phyloP scores from a whole-genome alignment of 1,284 basidiomycete species.

The Naganishia albida region DNA sequence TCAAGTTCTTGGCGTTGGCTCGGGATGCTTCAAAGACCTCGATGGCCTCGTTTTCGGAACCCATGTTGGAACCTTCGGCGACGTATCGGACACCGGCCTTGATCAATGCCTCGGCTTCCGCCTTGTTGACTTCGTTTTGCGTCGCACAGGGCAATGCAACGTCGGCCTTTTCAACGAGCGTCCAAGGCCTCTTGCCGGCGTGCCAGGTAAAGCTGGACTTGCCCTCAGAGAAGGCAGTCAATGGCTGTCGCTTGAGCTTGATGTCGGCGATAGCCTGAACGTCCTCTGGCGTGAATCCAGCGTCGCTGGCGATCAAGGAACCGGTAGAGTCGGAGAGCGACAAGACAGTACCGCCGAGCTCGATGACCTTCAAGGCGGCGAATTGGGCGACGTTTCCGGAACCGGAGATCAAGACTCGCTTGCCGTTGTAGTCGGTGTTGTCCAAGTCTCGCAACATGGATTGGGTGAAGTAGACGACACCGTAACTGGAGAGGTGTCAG shows the following conservation, averaged over 20 bases:
- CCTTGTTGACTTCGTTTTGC: conserved; percentile 69
- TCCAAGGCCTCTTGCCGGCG: conserved; percentile 72
- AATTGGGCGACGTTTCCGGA: conserved; percentile 74
- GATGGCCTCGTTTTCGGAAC: conserved; percentile 71
- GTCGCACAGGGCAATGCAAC: conserved; percentile 75
- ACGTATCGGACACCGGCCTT: conserved; percentile 71
- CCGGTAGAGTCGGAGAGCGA: conserved; percentile 80
- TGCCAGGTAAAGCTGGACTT: conserved; percentile 64
- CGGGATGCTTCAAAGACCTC: conserved; percentile 70
- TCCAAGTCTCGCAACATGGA: conserved; percentile 57
- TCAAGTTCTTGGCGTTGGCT: conserved; percentile 56
- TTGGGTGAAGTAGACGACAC: conserved; percentile 75
- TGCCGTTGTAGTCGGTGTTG: conserved; percentile 59
- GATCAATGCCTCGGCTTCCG: conserved; percentile 70
- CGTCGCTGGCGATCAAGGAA: conserved; percentile 62
- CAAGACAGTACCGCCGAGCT: conserved; percentile 72
- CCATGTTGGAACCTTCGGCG: conserved; percentile 63
- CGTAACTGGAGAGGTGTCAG: conserved; percentile 57
- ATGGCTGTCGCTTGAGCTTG: conserved; percentile 66
- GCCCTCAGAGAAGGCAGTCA: conserved; percentile 59
- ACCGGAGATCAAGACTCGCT: conserved; percentile 70
- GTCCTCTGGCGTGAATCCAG: conserved; percentile 65
- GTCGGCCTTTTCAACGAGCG: conserved; percentile 67
- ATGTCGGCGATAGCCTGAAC: conserved; percentile 63
- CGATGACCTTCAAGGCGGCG: conserved; percentile 76